Evolutionary conservation across 2,329 filamentous ascomycete species (phyloP).

Genomic region (Rhinocladiella similis): DNA sequence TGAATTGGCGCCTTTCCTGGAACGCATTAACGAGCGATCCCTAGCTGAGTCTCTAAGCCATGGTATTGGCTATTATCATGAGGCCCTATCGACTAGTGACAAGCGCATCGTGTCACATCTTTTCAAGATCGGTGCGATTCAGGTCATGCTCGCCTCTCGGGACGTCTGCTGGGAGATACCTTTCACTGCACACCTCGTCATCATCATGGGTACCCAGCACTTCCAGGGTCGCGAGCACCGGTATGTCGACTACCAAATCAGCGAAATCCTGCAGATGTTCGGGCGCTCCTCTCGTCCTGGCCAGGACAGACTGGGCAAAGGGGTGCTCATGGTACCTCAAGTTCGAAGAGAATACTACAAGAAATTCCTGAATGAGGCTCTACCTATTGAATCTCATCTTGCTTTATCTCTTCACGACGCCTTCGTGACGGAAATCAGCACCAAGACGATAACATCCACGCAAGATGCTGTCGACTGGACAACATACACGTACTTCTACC

Average conservation of each 20-base stretch:
- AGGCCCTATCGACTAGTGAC: constrained; percentile 83
- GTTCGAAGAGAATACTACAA: constrained; percentile 98
- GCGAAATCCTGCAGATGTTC: constrained; percentile 96
- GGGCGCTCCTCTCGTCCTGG: constrained; percentile 82
- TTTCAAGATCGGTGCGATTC: constrained; percentile 84
- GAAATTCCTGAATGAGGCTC: constrained; percentile 94
- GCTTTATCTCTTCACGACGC: constrained; percentile 91
- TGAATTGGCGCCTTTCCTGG: constrained; percentile 78
- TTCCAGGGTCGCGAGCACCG: constrained; percentile 96
- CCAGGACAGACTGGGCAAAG: constrained; percentile 77
- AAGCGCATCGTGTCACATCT: constrained; percentile 93
- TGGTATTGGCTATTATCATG: constrained; percentile 95
- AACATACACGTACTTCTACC: constrained; percentile 98
- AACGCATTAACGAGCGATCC: constrained; percentile 80
- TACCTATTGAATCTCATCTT: constrained; percentile 92
- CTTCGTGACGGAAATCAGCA: constrained; percentile 96
- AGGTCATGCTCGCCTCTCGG: constrained; percentile 76
- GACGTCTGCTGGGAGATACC: constrained; percentile 97
- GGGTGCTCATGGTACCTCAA: constrained; percentile 93
- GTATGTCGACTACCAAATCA: constrained; percentile 93
- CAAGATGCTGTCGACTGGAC: constrained; percentile 98
- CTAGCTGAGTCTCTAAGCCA: constrained; percentile 88
- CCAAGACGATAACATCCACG: constrained; percentile 89
- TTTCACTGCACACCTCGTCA: constrained; percentile 81
- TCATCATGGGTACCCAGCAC: constrained; percentile 97